Percentiles rank a stretch among this genome's conserved stretches.
These are phyloP conservation scores for Petunia axillaris DNA, from an alignment of 257 asterid species.

Conservation along the genomic window DNA sequence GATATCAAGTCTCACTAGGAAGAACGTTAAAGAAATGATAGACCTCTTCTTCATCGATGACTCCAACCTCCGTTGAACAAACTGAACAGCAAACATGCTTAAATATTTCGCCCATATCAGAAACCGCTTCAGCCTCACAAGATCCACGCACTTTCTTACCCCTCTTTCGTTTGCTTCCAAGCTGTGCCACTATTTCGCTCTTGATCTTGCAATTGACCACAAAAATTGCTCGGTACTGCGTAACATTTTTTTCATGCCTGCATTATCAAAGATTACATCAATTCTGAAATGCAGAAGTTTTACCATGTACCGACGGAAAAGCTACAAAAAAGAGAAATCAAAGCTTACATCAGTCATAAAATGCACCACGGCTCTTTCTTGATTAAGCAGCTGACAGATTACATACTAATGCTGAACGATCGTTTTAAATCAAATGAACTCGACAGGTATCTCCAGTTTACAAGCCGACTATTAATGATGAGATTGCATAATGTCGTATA, in stretches of 20 bases:
- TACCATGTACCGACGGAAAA: background rate
- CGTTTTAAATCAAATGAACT: background rate
- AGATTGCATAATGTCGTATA: background rate
- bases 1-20: slow-evolving; percentile 72
- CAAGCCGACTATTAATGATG: background rate
- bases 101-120: slow-evolving; percentile 36
- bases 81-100: slow-evolving; percentile 71
- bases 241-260: slow-evolving; percentile 79
- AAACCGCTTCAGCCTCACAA: slow-evolving; percentile 30
- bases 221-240: slow-evolving; percentile 84
- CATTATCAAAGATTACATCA: slow-evolving; percentile 29
- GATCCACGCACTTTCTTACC: slow-evolving; percentile 35
- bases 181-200: slow-evolving; percentile 40
- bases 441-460: background rate
- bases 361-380: background rate
- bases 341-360: background rate
- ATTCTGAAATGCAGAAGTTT: background rate
- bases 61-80: slow-evolving; percentile 85
- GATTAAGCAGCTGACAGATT: background rate
- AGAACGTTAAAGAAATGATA: slow-evolving; percentile 80
- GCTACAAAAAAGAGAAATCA: background rate
- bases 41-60: slow-evolving; percentile 76
- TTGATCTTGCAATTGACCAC: slow-evolving; percentile 76
- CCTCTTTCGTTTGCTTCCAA: slow-evolving; percentile 76
- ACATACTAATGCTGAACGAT: background rate